phyloP scores from a whole-genome alignment of 176 grass and related monocot genomes.

The Eragrostis nindensis region DNA sequence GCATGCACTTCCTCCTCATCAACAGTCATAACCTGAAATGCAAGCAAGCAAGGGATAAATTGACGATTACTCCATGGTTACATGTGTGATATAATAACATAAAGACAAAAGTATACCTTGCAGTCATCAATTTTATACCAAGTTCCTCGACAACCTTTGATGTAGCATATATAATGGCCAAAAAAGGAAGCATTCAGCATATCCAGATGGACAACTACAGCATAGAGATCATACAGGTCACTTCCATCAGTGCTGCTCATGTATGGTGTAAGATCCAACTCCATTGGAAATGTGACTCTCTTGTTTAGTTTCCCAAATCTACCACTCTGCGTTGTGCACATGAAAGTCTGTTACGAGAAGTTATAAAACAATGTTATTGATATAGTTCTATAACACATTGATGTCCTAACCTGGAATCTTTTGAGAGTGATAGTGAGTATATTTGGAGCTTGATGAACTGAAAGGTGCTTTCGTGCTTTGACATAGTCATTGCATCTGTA shows the following conservation, averaged over 20 bases:
- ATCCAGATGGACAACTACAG: slow-evolving; percentile 96
- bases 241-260: slow-evolving; percentile 77
- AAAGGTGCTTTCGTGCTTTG: slow-evolving; percentile 92
- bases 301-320: slow-evolving; percentile 99
- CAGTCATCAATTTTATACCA: slow-evolving; percentile 95
- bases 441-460: slow-evolving; percentile 99
- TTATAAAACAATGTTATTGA: slow-evolving; percentile 19
- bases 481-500: slow-evolving; percentile 95
- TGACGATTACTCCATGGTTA: slow-evolving; percentile 6
- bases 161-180: slow-evolving; percentile 99
- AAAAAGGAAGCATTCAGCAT: slow-evolving; percentile 99
- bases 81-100: slow-evolving; percentile 18
- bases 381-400: slow-evolving; percentile 37
- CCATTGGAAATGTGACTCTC: slow-evolving; percentile 82
- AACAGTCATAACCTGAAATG: slow-evolving; percentile 72
- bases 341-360: slow-evolving; percentile 22
- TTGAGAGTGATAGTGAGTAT: slow-evolving; percentile 96
- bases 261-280: slow-evolving; percentile 80
- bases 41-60: slow-evolving; percentile 35
- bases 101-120: slow-evolving; percentile 68
- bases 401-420: slow-evolving; percentile 88
- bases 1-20: slow-evolving; percentile 87
- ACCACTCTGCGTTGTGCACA: slow-evolving; percentile 70
- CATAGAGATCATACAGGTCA: slow-evolving; percentile 91
- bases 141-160: slow-evolving; percentile 60